These are phyloP conservation scores for Arachis hypogaea DNA, from an alignment of 306 rosid species.

Conservation along the genomic window DNA sequence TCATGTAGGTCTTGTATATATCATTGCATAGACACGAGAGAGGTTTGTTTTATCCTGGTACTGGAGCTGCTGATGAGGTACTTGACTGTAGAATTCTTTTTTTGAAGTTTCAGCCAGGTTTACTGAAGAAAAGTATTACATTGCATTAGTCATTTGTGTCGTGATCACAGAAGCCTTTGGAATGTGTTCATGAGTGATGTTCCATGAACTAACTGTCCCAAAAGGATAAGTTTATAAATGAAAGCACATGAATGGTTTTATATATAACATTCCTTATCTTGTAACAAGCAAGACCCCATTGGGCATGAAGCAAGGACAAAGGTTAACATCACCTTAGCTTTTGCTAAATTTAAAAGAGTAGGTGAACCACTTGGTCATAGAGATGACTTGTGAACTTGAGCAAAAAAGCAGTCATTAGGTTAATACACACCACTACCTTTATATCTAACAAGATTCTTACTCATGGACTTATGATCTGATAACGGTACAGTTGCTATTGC, in stretches of 20 bases:
- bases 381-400: background rate
- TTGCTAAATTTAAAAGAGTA: too few species aligned
- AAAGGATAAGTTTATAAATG: background rate
- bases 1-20: conserved; percentile 79
- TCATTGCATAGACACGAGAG: conserved; percentile 95
- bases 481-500: conserved; percentile 16
- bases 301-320: too few species aligned
- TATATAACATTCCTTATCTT: background rate
- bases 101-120: conserved; percentile 51
- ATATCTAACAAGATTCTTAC: background rate
- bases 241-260: background rate
- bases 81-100: conserved; percentile 38
- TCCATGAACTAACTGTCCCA: background rate
- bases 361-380: background rate
- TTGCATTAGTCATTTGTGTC: conserved; percentile 16
- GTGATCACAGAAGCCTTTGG: background rate
- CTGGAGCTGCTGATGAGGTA: conserved; percentile 98
- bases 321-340: too few species aligned
- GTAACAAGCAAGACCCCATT: too few species aligned
- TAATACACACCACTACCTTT: background rate
- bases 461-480: conserved; percentile 10
- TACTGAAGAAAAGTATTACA: conserved; percentile 36
- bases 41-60: conserved; percentile 94
- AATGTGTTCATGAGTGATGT: conserved; percentile 18
- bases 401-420: too few species aligned